phyloP scores from a whole-genome alignment of 441 rosid genomes.

The Jatropha multifida region DNA sequence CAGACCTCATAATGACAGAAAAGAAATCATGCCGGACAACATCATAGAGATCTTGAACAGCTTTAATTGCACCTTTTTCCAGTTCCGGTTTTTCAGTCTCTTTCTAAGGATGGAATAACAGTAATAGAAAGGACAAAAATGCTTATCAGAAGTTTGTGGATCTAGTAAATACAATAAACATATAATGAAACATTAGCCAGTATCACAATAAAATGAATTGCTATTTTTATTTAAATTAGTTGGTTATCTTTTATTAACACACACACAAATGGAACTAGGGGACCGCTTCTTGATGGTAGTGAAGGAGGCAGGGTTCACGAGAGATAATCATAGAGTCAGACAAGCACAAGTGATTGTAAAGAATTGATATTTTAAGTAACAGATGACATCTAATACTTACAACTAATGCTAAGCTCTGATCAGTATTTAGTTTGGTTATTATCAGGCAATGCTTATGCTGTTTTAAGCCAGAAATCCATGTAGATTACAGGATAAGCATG shows the following conservation, averaged over 20 bases:
- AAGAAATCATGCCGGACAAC: conserved; percentile 84
- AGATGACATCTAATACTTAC: too few relatives aligned
- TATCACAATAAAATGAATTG: background rate
- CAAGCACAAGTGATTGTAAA: background rate
- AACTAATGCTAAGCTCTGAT: background rate
- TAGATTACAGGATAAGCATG: too few relatives aligned
- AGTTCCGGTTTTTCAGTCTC: conserved; percentile 65
- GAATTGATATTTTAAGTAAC: background rate
- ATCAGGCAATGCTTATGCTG: background rate
- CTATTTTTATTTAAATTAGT: background rate
- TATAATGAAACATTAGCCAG: background rate
- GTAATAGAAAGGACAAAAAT: conserved; percentile 14
- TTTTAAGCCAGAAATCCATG: background rate
- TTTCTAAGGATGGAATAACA: conserved; percentile 51
- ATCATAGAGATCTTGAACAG: conserved; percentile 97
- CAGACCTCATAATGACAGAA: conserved; percentile 72
- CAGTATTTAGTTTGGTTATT: background rate
- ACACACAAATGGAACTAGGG: too few relatives aligned
- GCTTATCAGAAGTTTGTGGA: conserved; percentile 9
- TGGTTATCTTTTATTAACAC: too few relatives aligned
- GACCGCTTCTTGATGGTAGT: too few relatives aligned
- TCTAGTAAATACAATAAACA: background rate
- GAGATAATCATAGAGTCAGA: background rate
- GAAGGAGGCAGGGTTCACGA: background rate
- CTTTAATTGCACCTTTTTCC: conserved; percentile 82